A percentile compares a stretch with the other conserved stretches of the same genome.
Evolutionary conservation across 2,329 filamentous ascomycete species (phyloP).

Genomic region (Fusarium tricinctum): DNA sequence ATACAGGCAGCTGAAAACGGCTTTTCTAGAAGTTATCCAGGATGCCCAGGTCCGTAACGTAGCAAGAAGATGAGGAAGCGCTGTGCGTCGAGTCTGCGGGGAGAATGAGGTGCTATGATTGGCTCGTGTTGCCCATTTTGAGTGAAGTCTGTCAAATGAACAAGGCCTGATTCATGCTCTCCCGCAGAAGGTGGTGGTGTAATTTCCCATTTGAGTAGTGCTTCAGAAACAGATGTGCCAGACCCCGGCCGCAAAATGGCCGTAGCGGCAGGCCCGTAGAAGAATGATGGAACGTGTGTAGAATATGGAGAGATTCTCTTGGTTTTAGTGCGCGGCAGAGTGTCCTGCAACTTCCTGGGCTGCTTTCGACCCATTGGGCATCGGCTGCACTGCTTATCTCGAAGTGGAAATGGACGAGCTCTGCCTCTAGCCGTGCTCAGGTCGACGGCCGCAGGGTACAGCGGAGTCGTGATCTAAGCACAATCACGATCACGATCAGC

Average conservation of each 20-base stretch:
- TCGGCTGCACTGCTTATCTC: constrained; percentile 34
- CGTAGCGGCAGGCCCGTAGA: constrained; percentile 46
- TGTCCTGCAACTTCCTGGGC: constrained; percentile 35
- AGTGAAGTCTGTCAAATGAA: constrained; percentile 24
- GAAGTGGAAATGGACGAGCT: constrained; percentile 40
- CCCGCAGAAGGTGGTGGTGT: constrained; percentile 34
- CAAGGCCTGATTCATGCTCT: constrained; percentile 41
- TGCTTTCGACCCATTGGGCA: constrained; percentile 34
- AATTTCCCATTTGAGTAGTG: constrained; percentile 48
- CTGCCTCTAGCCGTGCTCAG: constrained; percentile 43
- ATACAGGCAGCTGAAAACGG: constrained; percentile 28
- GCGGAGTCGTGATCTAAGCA: constrained; percentile 13
- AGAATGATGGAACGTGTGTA: constrained; percentile 45
- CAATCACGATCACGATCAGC: constrained; percentile 20
- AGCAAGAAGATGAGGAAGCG: constrained; percentile 37
- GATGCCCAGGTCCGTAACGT: constrained; percentile 27
- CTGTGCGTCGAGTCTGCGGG: constrained; percentile 42
- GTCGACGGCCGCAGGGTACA: constrained; percentile 47
- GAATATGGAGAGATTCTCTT: constrained; percentile 28
- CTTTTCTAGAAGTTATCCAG: constrained; percentile 28
- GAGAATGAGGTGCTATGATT: constrained; percentile 39
- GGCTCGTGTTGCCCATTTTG: constrained; percentile 47
- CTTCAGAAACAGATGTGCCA: constrained; percentile 35
- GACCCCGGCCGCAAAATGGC: constrained; percentile 43
- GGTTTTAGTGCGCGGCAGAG: constrained; percentile 41